phyloP scores from a whole-genome alignment of 441 rosid genomes.

The Melastoma candidum region DNA sequence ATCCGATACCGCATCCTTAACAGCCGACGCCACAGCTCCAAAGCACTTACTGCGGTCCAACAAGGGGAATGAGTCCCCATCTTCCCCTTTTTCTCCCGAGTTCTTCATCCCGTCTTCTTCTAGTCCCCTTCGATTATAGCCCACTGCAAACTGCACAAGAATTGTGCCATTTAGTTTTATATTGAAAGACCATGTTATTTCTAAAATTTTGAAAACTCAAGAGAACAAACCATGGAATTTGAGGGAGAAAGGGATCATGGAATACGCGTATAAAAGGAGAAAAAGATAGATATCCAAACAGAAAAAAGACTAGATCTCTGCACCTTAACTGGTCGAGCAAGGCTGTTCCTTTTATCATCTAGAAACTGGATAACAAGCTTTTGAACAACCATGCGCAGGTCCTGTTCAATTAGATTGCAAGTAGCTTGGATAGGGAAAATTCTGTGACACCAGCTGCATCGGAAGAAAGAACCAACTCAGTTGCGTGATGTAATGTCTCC shows the following conservation, averaged over 20 bases:
- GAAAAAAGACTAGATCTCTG: not conserved
- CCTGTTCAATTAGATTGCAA: constrained; percentile 62
- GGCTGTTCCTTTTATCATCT: constrained; percentile 34
- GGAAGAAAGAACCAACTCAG: not conserved
- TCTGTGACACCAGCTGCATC: constrained; percentile 90
- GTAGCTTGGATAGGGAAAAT: constrained; percentile 89
- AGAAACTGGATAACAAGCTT: constrained; percentile 59
- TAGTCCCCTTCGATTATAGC: constrained; percentile 73
- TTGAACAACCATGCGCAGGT: constrained; percentile 47
- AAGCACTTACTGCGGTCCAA: constrained; percentile 81
- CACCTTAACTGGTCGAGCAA: constrained; percentile 64
- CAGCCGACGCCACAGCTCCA: constrained; percentile 63
- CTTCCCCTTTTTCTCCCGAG: constrained; percentile 27
- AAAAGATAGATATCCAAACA: not conserved
- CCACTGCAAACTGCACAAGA: constrained; percentile 72
- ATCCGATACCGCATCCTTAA: constrained; percentile 63
- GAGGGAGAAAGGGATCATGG: not conserved
- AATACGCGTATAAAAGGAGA: not conserved
- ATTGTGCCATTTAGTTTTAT: too few relatives aligned
- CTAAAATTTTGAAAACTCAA: not conserved
- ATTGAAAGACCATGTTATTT: not conserved
- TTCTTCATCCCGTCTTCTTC: constrained; percentile 45
- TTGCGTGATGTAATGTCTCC: too few relatives aligned
- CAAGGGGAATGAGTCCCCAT: constrained; percentile 32
- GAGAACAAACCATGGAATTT: not conserved